Evolutionary conservation across 2,329 filamentous ascomycete genomes (phyloP).

Genomic region (Paecilomyces variotii): DNA sequence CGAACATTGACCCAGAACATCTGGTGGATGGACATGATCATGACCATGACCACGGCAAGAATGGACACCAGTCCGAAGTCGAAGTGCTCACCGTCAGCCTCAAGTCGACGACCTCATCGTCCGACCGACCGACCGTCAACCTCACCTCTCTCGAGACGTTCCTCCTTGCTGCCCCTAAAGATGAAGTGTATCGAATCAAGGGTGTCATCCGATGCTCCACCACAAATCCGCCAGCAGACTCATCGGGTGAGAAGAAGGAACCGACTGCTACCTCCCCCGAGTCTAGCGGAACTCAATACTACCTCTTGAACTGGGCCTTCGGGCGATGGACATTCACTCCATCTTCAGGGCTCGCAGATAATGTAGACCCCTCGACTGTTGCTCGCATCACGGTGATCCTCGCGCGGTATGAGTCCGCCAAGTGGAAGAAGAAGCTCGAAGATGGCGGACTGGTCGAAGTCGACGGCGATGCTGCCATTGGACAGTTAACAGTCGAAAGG

Average conservation of each 20-base stretch:
- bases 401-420: conserved; percentile 38
- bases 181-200: conserved; percentile 95
- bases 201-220: conserved; percentile 47
- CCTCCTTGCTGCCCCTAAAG: conserved; percentile 69
- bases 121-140: conserved; percentile 42
- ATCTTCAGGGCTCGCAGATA: conserved; percentile 30
- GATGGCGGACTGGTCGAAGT: conserved; percentile 28
- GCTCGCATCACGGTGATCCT: conserved; percentile 40
- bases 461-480: conserved; percentile 6
- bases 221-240: conserved; percentile 36
- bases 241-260: conserved; percentile 35
- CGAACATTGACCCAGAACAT: conserved; percentile 14
- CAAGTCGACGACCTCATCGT: conserved; percentile 32
- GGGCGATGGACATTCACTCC: conserved; percentile 86
- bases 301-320: conserved; percentile 98
- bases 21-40: conserved; percentile 25
- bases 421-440: conserved; percentile 43
- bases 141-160: conserved; percentile 56
- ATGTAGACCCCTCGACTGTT: conserved; percentile 22
- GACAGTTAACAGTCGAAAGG: conserved; percentile 26
- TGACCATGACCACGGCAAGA: conserved; percentile 32
- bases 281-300: conserved; percentile 40
- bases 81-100: conserved; percentile 83
- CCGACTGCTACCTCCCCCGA: conserved; percentile 21
- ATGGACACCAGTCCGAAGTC: conserved; percentile 72